Percentiles rank a stretch among this genome's conserved stretches.
These are phyloP conservation scores for Apophysomyces elegans DNA, from an alignment of 371 early-diverging fungal genomes.

Conservation along the genomic window DNA sequence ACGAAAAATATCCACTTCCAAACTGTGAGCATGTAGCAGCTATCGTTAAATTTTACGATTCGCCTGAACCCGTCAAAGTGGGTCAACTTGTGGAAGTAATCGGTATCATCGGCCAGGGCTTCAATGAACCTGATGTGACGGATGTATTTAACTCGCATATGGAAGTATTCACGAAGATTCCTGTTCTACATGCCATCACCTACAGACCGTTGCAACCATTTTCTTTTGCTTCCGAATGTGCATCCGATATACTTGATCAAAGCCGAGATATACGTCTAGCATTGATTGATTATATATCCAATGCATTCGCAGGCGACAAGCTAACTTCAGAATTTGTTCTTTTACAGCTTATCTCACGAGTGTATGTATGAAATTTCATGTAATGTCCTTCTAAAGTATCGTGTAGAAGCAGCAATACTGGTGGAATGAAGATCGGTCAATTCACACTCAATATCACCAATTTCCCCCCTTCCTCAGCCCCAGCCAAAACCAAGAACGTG, in stretches of 20 bases:
- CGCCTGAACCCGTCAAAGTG: conserved; percentile 49
- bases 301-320: conserved; percentile 53
- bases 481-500: conserved; percentile 6
- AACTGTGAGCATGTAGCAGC: conserved; percentile 48
- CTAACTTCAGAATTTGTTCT: conserved; percentile 65
- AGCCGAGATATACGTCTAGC: conserved; percentile 42
- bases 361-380: conserved; percentile 42
- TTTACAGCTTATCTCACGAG: conserved; percentile 59
- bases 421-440: conserved; percentile 52
- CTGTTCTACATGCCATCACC: conserved; percentile 51
- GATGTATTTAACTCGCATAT: conserved; percentile 28
- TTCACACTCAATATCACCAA: conserved; percentile 50
- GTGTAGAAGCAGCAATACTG: conserved; percentile 38
- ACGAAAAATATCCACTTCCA: conserved; percentile 60
- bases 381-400: conserved; percentile 10
- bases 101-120: conserved; percentile 47
- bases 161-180: conserved; percentile 24
- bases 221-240: conserved; percentile 12
- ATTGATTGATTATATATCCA: conserved; percentile 58
- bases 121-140: conserved; percentile 7
- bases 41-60: conserved; percentile 57
- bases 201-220: conserved; percentile 23
- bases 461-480: conserved; percentile 25
- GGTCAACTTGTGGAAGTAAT: conserved; percentile 64
- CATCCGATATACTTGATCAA: conserved; percentile 21